Conservation (phyloP, 2,329 filamentous ascomycete genomes). For the Cytospora leucostoma region DNA sequence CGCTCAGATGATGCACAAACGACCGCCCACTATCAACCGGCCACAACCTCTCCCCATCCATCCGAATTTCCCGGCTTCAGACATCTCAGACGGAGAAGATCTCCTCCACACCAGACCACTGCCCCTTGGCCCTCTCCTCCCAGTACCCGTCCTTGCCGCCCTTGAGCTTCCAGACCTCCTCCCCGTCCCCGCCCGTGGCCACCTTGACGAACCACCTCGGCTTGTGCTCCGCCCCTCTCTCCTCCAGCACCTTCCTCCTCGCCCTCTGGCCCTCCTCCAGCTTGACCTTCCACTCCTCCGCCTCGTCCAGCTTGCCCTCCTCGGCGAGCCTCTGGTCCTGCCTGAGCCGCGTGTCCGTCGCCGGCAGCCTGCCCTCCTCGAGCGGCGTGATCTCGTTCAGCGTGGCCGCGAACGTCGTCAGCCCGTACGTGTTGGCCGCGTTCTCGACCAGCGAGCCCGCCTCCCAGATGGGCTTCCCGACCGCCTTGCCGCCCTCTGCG, state of each 20-base stretch:
- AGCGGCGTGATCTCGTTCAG: constrained; percentile 86
- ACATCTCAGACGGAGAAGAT: constrained; percentile 44
- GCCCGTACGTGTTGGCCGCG: constrained; percentile 77
- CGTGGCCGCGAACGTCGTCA: constrained; percentile 81
- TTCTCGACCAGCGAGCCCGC: constrained; percentile 78
- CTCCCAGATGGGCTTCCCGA: constrained; percentile 73
- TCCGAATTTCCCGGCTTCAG: background rate
- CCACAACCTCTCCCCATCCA: background rate
- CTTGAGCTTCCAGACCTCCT: constrained; percentile 76
- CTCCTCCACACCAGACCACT: constrained; percentile 62
- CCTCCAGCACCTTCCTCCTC: constrained; percentile 74
- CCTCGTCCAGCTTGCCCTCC: constrained; percentile 36
- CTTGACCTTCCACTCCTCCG: constrained; percentile 43
- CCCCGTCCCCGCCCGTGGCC: constrained; percentile 53
- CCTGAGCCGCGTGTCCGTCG: constrained; percentile 79
- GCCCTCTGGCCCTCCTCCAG: constrained; percentile 84
- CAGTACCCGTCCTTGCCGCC: constrained; percentile 87
- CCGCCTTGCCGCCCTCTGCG: constrained; percentile 57
- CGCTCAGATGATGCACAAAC: background rate
- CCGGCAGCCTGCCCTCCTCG: constrained; percentile 72
- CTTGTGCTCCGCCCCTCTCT: constrained; percentile 68
- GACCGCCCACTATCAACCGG: background rate
- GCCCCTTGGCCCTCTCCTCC: constrained; percentile 74
- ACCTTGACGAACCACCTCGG: constrained; percentile 85
- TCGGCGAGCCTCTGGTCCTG: constrained; percentile 76